Conservation (phyloP, 495 filamentous ascomycete genomes). For the Penicillium parvum region DNA sequence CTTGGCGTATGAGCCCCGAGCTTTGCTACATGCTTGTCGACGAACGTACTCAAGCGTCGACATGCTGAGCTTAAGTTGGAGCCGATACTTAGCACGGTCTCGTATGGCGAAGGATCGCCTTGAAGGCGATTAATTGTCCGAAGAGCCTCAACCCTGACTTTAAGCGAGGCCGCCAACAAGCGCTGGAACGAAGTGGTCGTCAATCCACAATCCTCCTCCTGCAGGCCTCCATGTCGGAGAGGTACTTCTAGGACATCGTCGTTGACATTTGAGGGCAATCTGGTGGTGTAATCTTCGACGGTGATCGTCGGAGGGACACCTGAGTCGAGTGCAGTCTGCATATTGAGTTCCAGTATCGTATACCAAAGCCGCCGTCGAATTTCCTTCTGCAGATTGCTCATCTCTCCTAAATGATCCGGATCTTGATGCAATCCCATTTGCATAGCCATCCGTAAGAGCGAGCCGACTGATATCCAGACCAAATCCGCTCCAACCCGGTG, state of each 20-base stretch:
- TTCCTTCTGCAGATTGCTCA: constrained; percentile 39
- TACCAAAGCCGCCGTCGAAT: constrained; percentile 53
- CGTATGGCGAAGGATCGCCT: constrained; percentile 42
- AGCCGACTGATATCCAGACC: constrained; percentile 49
- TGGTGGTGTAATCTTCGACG: constrained; percentile 47
- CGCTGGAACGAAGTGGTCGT: constrained; percentile 35
- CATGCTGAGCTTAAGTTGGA: constrained; percentile 32
- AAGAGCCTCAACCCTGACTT: constrained; percentile 35
- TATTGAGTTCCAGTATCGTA: constrained; percentile 51
- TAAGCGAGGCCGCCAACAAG: constrained; percentile 39
- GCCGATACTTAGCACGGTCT: constrained; percentile 38
- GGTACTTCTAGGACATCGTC: constrained; percentile 40
- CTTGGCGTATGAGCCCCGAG: too few species aligned
- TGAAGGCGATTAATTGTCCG: constrained; percentile 42
- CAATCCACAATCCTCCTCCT: neutral
- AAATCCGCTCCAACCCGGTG: constrained; percentile 44
- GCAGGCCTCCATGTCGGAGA: too few species aligned
- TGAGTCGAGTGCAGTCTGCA: constrained; percentile 50
- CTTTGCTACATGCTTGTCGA: constrained; percentile 1
- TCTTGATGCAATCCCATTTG: constrained; percentile 54
- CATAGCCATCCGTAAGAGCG: constrained; percentile 49
- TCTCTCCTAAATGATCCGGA: constrained; percentile 40
- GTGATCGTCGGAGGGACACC: constrained; percentile 50
- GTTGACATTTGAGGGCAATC: constrained; percentile 43
- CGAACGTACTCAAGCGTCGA: constrained; percentile 18